These are phyloP conservation scores for Dichomitus squalens DNA, from an alignment of 1,284 basidiomycete genomes.

Conservation along the genomic window DNA sequence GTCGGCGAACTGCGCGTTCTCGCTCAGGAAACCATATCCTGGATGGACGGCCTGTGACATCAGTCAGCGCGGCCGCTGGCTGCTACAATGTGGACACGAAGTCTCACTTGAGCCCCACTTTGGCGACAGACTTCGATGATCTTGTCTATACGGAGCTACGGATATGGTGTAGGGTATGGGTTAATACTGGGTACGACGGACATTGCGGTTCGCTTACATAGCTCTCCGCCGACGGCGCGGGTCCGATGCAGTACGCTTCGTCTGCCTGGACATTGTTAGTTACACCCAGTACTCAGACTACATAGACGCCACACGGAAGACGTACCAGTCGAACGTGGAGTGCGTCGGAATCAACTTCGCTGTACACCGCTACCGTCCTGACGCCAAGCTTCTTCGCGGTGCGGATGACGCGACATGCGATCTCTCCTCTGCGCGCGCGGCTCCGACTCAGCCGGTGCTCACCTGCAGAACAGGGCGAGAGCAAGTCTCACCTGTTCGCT, in stretches of 20 bases:
- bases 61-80: not conserved
- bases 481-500: constrained; percentile 66
- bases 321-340: constrained; percentile 77
- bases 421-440: constrained; percentile 79
- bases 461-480: not conserved
- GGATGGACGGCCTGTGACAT: constrained; percentile 73
- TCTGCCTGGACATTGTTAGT: constrained; percentile 65
- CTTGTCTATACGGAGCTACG: constrained; percentile 83
- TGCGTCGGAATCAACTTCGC: constrained; percentile 78
- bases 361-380: constrained; percentile 89
- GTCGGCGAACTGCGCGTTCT: constrained; percentile 90
- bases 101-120: constrained; percentile 83
- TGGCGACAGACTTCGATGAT: constrained; percentile 81
- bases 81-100: too few relatives aligned
- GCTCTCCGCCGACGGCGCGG: constrained; percentile 84
- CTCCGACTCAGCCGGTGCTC: not conserved
- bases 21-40: constrained; percentile 89
- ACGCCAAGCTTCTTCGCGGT: constrained; percentile 89
- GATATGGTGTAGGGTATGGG: not conserved
- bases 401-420: constrained; percentile 90
- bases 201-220: constrained; percentile 60
- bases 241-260: constrained; percentile 93
- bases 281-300: not conserved
- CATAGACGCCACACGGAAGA: not conserved
- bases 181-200: not conserved